Evolutionary conservation across 2,329 filamentous ascomycete species (phyloP).

Genomic region (Bipolaris cookei): DNA sequence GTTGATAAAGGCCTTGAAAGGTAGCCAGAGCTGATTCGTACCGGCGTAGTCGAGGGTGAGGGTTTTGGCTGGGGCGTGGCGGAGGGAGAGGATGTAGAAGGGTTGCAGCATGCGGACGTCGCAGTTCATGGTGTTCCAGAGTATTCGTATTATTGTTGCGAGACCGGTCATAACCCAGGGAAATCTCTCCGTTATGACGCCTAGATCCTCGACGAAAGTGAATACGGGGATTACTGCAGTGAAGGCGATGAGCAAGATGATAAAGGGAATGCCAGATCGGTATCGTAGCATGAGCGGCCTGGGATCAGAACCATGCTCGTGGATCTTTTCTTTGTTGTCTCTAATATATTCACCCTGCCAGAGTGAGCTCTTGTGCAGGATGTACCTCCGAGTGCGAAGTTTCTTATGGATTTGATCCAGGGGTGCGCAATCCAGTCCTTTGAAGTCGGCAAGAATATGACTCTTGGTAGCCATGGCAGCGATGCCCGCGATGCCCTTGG

Average conservation of each 20-base stretch:
- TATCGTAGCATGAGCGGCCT: conserved; percentile 73
- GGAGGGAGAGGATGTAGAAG: conserved; percentile 71
- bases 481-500: conserved; percentile 74
- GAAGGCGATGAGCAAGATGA: conserved; percentile 64
- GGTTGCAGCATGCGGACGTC: conserved; percentile 76
- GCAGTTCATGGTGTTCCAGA: conserved; percentile 72
- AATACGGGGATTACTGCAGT: conserved; percentile 65
- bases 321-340: conserved; percentile 57
- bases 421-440: conserved; percentile 71
- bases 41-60: conserved; percentile 76
- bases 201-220: conserved; percentile 63
- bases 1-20: conserved; percentile 67
- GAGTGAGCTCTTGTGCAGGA: conserved; percentile 72
- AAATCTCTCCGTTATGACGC: conserved; percentile 64
- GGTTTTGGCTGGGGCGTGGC: conserved; percentile 69
- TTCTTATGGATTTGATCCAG: conserved; percentile 71
- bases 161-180: conserved; percentile 71
- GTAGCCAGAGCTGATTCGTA: conserved; percentile 71
- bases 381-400: conserved; percentile 70
- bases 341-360: conserved; percentile 66
- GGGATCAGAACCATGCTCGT: conserved; percentile 57
- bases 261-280: conserved; percentile 65
- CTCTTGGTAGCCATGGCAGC: conserved; percentile 77
- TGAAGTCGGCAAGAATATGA: conserved; percentile 77
- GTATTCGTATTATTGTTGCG: conserved; percentile 70